Evolutionary conservation across 768 basidiomycete genomes (phyloP), one percentile per base, ranked within the genome.

Genomic region (Lentinula sp.): DNA sequence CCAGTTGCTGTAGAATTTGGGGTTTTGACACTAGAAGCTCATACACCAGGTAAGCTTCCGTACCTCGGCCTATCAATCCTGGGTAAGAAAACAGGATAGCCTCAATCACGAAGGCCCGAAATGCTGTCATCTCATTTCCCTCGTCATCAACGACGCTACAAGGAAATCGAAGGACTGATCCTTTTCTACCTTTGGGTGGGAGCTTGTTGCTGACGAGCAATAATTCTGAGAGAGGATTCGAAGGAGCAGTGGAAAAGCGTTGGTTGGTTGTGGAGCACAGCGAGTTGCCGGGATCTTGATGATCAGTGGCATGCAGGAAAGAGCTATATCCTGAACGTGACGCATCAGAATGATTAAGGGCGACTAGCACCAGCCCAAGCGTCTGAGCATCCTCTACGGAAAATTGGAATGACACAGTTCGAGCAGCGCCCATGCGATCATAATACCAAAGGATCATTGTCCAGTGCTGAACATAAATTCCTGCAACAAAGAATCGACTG

Each of bases 381-480:
- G 51, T 49, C 5, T 63, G 23, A 15, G 63, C 62, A 1, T 64
- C 48, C 16, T 66, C 23, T 15, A 46, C 45, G 3, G 57, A 28
- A 42, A 70, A 65, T 51, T 70, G 39, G 60, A 71, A 74, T 8
- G 28, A 10, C 2, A n/a, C 39, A 8, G 66, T 59, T 18, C 61
- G 63, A 18, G 69, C 59, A 5, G 68, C 59, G n/a, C 68, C 67
- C 13, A 61, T 49, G 13, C 70, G 62, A 61, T 74, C 71, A 43
- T 62, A 69, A 57, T 72, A 74, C 66, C 67, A 70, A 5, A 73
- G 60, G 1, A 59, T 64, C 11, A 69, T 57, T 7, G 9, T 52
- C 1, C 53, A 63, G 18, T 63, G 40, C 18, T 68, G 60, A 11
- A 73, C 62, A 46, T 66, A 61, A 18, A 70, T 62, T 5, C 72